Conservation (phyloP, 805 yeast genomes). For the Kodamaea laetipori region DNA sequence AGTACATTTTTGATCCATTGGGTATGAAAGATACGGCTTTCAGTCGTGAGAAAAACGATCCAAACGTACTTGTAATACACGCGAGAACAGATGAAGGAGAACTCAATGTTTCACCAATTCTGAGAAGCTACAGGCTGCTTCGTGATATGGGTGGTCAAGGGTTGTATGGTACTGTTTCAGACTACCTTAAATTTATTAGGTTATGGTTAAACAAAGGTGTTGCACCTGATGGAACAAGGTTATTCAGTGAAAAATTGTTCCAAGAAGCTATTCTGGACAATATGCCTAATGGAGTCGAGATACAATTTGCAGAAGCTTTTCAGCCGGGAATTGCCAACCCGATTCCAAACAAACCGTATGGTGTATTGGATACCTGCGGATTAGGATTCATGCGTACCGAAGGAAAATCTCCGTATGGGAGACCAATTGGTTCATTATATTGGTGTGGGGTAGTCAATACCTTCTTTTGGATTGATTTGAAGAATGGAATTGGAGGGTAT, state of each 20-base stretch:
- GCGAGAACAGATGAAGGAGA: constrained; percentile 1
- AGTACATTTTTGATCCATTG: constrained; percentile 34
- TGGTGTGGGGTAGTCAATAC: constrained; percentile 46
- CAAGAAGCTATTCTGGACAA: constrained; percentile 6
- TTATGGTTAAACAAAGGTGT: constrained; percentile 43
- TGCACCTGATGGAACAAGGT: constrained; percentile 35
- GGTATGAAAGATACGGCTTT: constrained; percentile 16
- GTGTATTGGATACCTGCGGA: constrained; percentile 9
- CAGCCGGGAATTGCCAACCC: neutral
- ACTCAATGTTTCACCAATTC: neutral
- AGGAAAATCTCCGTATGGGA: constrained; percentile 30
- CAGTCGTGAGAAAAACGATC: constrained; percentile 5
- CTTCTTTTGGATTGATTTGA: constrained; percentile 42
- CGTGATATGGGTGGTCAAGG: constrained; percentile 49
- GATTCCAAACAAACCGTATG: constrained; percentile 10
- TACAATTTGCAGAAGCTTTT: constrained; percentile 3
- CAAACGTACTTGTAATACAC: constrained; percentile 7
- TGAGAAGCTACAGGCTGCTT: constrained; percentile 4
- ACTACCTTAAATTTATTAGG: constrained; percentile 41
- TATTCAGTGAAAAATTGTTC: constrained; percentile 6
- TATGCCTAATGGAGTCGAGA: constrained; percentile 7
- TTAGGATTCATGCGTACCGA: constrained; percentile 17
- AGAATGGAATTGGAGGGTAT: constrained; percentile 40
- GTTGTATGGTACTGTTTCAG: constrained; percentile 37
- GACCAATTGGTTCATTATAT: constrained; percentile 36